Conservation (phyloP, 108 stramenopile species). For the Seminavis robusta region DNA sequence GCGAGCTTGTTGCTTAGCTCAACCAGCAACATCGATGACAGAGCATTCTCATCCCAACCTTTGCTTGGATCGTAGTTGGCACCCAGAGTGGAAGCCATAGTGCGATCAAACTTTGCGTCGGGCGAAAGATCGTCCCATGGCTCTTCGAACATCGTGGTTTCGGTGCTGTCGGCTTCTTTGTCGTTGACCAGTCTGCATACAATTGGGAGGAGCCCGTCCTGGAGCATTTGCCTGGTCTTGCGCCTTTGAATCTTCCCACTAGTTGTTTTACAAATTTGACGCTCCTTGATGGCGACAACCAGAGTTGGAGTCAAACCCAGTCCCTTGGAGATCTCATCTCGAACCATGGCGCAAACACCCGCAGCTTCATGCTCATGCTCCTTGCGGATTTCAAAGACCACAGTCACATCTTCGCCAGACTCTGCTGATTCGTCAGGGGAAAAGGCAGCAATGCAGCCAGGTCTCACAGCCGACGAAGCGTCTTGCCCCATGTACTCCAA, state of each 20-base stretch:
- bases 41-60: slow-evolving; percentile 2
- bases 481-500: too few species aligned
- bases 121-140: background rate
- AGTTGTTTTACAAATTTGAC: slow-evolving; percentile 1
- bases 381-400: too few species aligned
- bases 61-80: background rate
- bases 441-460: too few species aligned
- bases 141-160: too few species aligned
- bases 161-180: background rate
- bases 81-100: background rate
- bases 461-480: too few species aligned
- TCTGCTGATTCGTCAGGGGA: too few species aligned
- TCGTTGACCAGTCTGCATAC: background rate
- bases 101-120: slow-evolving; percentile 2
- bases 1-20: too few species aligned
- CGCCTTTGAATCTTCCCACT: slow-evolving; percentile 3
- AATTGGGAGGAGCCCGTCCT: too few species aligned
- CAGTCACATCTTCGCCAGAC: too few species aligned
- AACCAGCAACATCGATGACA: slow-evolving; percentile 10
- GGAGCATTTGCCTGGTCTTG: background rate
- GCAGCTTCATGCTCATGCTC: too few species aligned
- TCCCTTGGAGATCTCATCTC: background rate
- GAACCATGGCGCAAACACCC: too few species aligned
- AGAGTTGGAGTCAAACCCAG: background rate
- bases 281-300: slow-evolving; percentile 4